Base-by-base conservation (phyloP, 2,329 filamentous ascomycete genomes). In the Pseudogymnoascus sp. region DNA sequence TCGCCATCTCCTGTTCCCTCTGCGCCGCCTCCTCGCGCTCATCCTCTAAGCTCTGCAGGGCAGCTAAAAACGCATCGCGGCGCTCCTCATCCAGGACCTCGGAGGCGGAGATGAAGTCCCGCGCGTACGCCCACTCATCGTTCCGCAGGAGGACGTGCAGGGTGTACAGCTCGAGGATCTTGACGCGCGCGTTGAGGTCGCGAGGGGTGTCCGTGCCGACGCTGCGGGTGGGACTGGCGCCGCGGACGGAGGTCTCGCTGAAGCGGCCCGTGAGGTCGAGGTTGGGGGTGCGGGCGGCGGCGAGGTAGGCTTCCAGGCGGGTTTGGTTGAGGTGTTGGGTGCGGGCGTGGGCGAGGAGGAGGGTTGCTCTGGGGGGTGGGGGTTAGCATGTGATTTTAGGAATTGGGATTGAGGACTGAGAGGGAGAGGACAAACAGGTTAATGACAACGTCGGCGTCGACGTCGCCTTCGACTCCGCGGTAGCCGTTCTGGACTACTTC, bases 41-140 rank as follows among this genome's bases (percentile, higher is more conserved):
- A 68, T 96, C 92, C 69, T 89, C 88, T 31, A 97, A 79, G 62
- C 86, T 88, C 72, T 96, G 86, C 14, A 97, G 80, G 3, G 93
- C 93, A 69, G 93, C 88, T 14, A 96, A 77, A 74, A 97, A 97
- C 0, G 90, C 88, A 70, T 97, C 91, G 66, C 91, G 87, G 49
- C 91, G 85, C 77, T 97, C 95, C 61, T 97, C 93, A 73, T 97
- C 93, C 1, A 99, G 82, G 25, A 96, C 86, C 56, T 93, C 87
- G 74, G 88, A 95, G 71, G 91, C 85, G 70, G 82, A 86, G 71
- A 97, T 96, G 74, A 97, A 97, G 69, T 96, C 90, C 65, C 86
- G 85, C 3, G 95, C 91, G 70, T 97, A 97, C 64, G 96, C 91
- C 95, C 95, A 99, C 77, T 97, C 92, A 63, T 91, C 87, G 69